A percentile compares a stretch with the other conserved stretches of the same genome.
Conservation (phyloP, 2,329 filamentous ascomycete genomes). For the Zelopaecilomyces penicillatus region DNA sequence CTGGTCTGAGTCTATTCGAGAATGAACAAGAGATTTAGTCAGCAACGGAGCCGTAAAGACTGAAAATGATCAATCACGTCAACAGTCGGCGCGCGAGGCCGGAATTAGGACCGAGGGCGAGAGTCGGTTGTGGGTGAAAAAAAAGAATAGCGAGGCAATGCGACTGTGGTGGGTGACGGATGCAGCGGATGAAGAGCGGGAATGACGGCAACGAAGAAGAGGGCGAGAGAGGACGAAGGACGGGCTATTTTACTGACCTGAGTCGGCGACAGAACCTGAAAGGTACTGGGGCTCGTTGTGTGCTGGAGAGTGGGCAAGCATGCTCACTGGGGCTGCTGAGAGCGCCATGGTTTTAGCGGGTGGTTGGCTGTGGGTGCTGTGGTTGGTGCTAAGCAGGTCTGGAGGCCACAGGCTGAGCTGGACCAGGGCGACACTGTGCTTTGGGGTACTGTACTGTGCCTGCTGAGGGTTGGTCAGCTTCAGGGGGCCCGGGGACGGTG, state of each 20-base stretch:
- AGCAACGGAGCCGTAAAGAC: neutral
- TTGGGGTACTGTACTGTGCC: neutral
- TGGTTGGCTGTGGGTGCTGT: neutral
- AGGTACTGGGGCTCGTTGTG: neutral
- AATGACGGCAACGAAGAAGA: neutral
- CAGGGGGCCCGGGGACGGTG: no score
- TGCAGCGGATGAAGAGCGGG: conserved; percentile 1
- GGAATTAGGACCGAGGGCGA: no score
- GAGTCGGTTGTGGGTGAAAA: no score
- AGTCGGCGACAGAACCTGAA: conserved; percentile 2
- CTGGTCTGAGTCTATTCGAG: conserved; percentile 7
- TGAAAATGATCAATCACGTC: neutral
- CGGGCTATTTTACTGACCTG: conserved; percentile 4
- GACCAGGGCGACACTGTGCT: neutral
- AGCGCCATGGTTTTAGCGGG: conserved; percentile 4
- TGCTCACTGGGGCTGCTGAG: conserved; percentile 8
- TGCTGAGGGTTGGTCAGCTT: no score
- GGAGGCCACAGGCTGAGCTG: neutral
- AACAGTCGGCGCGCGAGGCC: neutral
- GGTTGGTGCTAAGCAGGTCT: conserved; percentile 1
- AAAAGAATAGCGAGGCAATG: no score
- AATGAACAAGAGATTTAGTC: neutral
- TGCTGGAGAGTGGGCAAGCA: conserved; percentile 3
- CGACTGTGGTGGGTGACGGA: neutral
- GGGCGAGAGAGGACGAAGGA: conserved; percentile 1